Percentiles rank a stretch among this genome's conserved stretches.
These are phyloP conservation scores for Mortierella sp. DNA, from an alignment of 371 early-diverging fungal genomes.

Conservation along the genomic window DNA sequence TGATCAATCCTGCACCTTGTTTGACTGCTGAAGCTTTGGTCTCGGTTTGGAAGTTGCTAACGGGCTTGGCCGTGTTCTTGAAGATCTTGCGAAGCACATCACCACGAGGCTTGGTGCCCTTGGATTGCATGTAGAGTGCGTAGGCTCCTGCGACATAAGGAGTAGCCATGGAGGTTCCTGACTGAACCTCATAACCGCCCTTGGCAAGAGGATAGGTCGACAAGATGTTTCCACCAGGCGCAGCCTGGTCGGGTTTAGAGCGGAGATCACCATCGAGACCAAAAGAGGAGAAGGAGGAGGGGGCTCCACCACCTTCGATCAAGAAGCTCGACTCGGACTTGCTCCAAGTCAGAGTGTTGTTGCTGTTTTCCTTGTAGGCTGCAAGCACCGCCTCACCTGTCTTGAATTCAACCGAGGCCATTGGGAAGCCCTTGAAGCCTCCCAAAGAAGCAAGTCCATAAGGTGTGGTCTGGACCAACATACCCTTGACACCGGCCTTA, in stretches of 20 bases:
- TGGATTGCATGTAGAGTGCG: constrained; percentile 66
- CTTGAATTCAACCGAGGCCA: constrained; percentile 54
- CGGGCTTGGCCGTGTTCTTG: constrained; percentile 64
- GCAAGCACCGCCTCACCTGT: constrained; percentile 50
- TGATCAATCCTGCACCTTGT: constrained; percentile 82
- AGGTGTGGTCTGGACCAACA: constrained; percentile 61
- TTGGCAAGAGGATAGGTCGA: constrained; percentile 69
- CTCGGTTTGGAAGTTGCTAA: constrained; percentile 49
- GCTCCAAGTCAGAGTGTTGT: constrained; percentile 12
- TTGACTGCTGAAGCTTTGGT: constrained; percentile 59
- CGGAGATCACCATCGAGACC: too few species aligned
- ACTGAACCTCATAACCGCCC: constrained; percentile 65
- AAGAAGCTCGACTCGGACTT: constrained; percentile 15
- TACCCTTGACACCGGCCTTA: constrained; percentile 71
- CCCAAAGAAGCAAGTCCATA: constrained; percentile 51
- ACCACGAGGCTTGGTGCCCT: constrained; percentile 33
- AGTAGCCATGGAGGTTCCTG: constrained; percentile 80
- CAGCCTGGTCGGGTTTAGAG: constrained; percentile 75
- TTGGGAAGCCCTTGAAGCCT: constrained; percentile 42
- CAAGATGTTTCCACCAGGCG: constrained; percentile 80
- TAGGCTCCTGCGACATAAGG: constrained; percentile 78
- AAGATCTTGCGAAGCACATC: constrained; percentile 51
- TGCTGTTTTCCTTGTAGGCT: constrained; percentile 15
- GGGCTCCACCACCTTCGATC: constrained; percentile 58
- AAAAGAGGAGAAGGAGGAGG: constrained; percentile 68